A percentile compares a stretch with the other conserved stretches of the same genome.
phyloP scores from a whole-genome alignment of 1,284 basidiomycete species.

The Phylloboletellus chloephorus region DNA sequence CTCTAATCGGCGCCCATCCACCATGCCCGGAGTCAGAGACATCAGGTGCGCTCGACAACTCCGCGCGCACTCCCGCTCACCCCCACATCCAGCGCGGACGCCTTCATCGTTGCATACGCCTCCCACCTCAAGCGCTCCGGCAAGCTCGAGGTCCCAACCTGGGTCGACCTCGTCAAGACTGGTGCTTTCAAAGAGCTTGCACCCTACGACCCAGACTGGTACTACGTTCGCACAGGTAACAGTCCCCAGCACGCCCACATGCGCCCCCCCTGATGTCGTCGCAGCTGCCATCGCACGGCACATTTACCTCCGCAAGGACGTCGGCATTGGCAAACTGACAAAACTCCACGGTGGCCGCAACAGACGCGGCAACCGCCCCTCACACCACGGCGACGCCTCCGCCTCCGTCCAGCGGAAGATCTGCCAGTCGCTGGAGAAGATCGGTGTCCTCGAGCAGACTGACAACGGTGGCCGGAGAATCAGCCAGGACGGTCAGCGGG shows the following conservation, averaged over 20 bases:
- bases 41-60: slow-evolving; percentile 59
- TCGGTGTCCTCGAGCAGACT: slow-evolving; percentile 93
- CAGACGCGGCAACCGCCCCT: slow-evolving; percentile 91
- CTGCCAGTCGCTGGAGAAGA: slow-evolving; percentile 97
- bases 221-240: slow-evolving; percentile 93
- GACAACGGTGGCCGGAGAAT: slow-evolving; percentile 95
- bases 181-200: slow-evolving; percentile 97
- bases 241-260: slow-evolving; percentile 23
- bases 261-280: slow-evolving; percentile 1
- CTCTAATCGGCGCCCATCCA: slow-evolving; percentile 46
- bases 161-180: slow-evolving; percentile 99
- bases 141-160: slow-evolving; percentile 97
- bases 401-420: slow-evolving; percentile 86
- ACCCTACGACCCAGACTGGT: slow-evolving; percentile 99
- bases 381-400: slow-evolving; percentile 88
- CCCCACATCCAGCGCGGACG: slow-evolving; percentile 61
- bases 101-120: slow-evolving; percentile 88
- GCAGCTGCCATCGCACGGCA: slow-evolving; percentile 95
- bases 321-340: slow-evolving; percentile 92
- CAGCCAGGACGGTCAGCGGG: slow-evolving; percentile 94
- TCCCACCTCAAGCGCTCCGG: slow-evolving; percentile 94
- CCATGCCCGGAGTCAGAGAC: slow-evolving; percentile 91
- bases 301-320: slow-evolving; percentile 99
- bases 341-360: slow-evolving; percentile 98
- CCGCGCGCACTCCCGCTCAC: neutral